phyloP scores from a whole-genome alignment of 2,329 filamentous ascomycete species.

The Pseudogymnoascus sp. region DNA sequence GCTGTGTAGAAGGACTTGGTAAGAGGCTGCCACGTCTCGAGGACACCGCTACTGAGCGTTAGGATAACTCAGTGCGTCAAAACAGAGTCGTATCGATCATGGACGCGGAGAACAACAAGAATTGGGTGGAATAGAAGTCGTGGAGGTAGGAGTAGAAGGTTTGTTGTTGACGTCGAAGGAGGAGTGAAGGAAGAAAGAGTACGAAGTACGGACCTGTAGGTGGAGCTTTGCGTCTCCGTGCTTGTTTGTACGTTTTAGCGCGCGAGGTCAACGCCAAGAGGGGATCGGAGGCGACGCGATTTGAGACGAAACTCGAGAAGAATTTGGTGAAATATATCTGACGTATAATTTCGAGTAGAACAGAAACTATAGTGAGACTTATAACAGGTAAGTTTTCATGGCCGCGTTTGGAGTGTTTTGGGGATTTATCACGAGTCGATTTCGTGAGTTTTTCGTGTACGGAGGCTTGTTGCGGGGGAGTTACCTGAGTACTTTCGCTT shows the following conservation, averaged over 20 bases:
- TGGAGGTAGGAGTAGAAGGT: constrained; percentile 24
- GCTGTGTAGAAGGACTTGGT: constrained; percentile 8
- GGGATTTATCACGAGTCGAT: constrained; percentile 1
- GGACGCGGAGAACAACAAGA: constrained; percentile 10
- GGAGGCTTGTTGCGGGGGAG: constrained; percentile 1
- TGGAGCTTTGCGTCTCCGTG: constrained; percentile 10
- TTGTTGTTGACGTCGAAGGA: constrained; percentile 29
- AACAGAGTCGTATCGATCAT: constrained; percentile 5
- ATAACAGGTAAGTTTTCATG: constrained; percentile 2
- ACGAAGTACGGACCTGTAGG: constrained; percentile 5
- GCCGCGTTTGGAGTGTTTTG: neutral
- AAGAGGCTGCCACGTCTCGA: constrained; percentile 6
- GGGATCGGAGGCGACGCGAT: constrained; percentile 5
- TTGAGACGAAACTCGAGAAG: neutral
- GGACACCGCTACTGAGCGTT: constrained; percentile 8
- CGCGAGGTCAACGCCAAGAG: constrained; percentile 8
- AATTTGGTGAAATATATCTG: neutral
- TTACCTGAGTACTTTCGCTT: constrained; percentile 5
- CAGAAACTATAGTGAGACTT: neutral
- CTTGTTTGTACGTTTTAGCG: constrained; percentile 10
- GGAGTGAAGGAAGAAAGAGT: constrained; percentile 22
- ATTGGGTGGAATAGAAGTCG: constrained; percentile 20
- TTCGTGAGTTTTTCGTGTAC: constrained; percentile 6
- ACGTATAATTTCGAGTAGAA: neutral
- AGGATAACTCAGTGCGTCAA: constrained; percentile 9